Conservation (phyloP, 805 yeast genomes). For the Spathaspora girioi region DNA sequence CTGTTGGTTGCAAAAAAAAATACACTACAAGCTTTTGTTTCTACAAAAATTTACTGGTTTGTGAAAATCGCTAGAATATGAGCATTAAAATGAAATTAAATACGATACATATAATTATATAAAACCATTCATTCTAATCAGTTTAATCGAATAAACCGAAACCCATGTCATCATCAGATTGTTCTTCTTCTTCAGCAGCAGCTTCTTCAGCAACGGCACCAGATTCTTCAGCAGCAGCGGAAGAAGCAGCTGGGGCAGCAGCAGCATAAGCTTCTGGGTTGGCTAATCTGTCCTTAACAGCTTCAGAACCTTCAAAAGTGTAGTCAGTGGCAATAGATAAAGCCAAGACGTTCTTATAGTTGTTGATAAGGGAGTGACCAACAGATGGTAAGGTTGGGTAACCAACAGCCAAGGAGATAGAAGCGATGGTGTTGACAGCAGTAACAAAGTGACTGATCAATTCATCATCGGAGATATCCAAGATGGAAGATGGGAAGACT, state of each 20-base stretch:
- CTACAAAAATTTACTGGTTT: not conserved
- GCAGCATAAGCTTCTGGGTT: slow-evolving; percentile 99
- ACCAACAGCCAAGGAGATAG: slow-evolving; percentile 94
- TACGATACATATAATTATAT: not conserved
- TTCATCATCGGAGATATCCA: slow-evolving; percentile 98
- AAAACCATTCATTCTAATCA: slow-evolving; percentile 2
- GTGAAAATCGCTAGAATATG: not conserved
- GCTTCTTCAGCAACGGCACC: slow-evolving; percentile 65
- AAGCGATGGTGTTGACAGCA: slow-evolving; percentile 91
- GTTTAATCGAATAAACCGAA: slow-evolving; percentile 97
- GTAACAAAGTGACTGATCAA: slow-evolving; percentile 86
- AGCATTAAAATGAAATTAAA: not conserved
- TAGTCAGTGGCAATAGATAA: slow-evolving; percentile 97
- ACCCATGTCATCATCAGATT: slow-evolving; percentile 91
- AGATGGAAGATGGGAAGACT: slow-evolving; percentile 92
- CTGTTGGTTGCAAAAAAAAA: not conserved
- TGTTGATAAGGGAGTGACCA: slow-evolving; percentile 97
- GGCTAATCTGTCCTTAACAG: slow-evolving; percentile 98
- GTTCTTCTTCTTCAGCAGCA: slow-evolving; percentile 71
- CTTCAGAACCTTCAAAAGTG: slow-evolving; percentile 99
- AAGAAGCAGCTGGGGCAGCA: slow-evolving; percentile 88
- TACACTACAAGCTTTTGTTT: not conserved
- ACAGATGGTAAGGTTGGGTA: slow-evolving; percentile 99
- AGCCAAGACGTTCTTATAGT: slow-evolving; percentile 98
- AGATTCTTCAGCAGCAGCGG: slow-evolving; percentile 57